A percentile compares a stretch with the other conserved stretches of the same genome.
Conservation (phyloP, 2,329 filamentous ascomycete genomes). For the Fusarium coffeatum region DNA sequence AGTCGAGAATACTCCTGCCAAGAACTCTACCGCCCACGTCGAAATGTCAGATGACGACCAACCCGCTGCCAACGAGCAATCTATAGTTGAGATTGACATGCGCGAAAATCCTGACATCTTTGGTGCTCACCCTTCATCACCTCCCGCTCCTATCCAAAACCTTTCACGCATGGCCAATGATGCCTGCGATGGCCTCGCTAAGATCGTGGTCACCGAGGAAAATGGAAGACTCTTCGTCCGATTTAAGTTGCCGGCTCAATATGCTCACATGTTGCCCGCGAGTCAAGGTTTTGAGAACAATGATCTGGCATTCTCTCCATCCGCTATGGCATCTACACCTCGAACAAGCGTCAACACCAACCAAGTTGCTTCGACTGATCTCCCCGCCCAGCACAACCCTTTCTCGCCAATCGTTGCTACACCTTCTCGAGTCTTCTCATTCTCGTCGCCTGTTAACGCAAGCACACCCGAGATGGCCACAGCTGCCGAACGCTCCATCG, state of each 20-base stretch:
- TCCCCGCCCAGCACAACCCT: not conserved
- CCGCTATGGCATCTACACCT: constrained; percentile 41
- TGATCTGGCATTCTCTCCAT: constrained; percentile 40
- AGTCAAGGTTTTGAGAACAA: constrained; percentile 48
- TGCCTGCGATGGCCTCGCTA: constrained; percentile 47
- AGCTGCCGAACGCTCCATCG: not conserved
- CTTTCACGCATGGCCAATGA: constrained; percentile 47
- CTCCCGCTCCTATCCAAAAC: constrained; percentile 37
- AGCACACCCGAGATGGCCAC: not conserved
- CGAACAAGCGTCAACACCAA: constrained; percentile 29
- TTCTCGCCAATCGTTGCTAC: not conserved
- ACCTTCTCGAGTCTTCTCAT: not conserved
- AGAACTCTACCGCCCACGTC: not conserved
- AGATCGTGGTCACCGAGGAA: constrained; percentile 47
- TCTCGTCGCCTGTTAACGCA: not conserved
- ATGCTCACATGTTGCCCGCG: constrained; percentile 48
- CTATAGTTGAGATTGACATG: constrained; percentile 52
- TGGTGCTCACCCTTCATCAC: constrained; percentile 34
- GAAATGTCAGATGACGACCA: not conserved
- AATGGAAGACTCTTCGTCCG: constrained; percentile 51
- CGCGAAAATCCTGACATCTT: constrained; percentile 54
- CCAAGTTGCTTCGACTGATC: not conserved
- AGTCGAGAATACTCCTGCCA: not conserved
- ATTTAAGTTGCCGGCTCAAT: constrained; percentile 54
- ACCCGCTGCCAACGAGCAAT: constrained; percentile 27